Base-by-base conservation (phyloP, 768 basidiomycete species). In the Lactarius tabidus region DNA sequence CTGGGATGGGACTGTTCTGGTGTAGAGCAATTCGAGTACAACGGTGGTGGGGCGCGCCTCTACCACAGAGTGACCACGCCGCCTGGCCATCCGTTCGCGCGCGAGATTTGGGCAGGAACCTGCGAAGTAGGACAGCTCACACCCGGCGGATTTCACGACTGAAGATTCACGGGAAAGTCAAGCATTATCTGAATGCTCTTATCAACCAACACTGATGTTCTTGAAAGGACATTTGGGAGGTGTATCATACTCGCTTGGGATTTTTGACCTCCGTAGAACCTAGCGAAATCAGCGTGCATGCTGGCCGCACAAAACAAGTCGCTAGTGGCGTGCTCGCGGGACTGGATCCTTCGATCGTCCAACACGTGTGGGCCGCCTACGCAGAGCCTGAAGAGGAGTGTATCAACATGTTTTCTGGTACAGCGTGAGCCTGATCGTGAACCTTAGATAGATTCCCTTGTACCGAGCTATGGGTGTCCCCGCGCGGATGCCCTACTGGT, bases 71-170 rank as follows among this genome's bases (percentile, higher is more conserved):
- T 76, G 4, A 56, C 60, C 39, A 75, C 74, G 41, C 79, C 79
- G 4, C 57, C 73, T 26, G 75, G 72, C 72, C 81, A 82, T 60
- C 81, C 81, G 1, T 82, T 80, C 66, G 72, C 76, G 15, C 70
- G 66, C n/a, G 73, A 74, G 43, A 75, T 82, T 1, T 82, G 81
- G 81, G 69, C 76, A n/a, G 81, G 81, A 20, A 78, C 77, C 4
- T 82, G 81, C 68, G 78, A 81, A 66, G 64, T 74, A 15, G 81
- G 81, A 10, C 81, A 82, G 60, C 74, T 82, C 56, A 82, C 81
- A 6, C 65, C 70, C 0, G 79, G 70, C 23, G 81, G 81, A 1
- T 70, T 81, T 9, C 71, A 76, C 28, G 81, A 82, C 56, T 74
- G 17, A 64, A 77, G 54, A 68, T 68, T 41, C 81, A 81, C 59